Conservation (phyloP, 345 rosid genomes). For the Dovyalis caffra region DNA sequence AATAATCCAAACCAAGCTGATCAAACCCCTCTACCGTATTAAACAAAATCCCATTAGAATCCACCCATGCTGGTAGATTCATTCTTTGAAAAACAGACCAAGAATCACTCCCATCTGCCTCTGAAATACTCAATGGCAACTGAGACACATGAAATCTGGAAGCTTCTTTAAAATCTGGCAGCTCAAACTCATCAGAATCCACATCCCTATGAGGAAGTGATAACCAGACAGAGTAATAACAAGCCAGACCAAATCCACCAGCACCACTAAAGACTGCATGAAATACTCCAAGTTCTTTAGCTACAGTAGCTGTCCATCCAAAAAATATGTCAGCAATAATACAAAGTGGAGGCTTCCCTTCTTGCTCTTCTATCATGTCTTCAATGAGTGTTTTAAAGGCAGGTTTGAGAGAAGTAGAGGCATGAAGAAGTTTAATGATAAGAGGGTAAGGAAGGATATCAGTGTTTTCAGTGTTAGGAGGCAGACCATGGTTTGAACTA, state of each 20-base stretch:
- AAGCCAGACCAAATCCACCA: slow-evolving; percentile 55
- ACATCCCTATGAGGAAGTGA: slow-evolving; percentile 38
- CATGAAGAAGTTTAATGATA: slow-evolving; percentile 50
- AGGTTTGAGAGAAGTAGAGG: slow-evolving; percentile 49
- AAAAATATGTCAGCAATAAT: slow-evolving; percentile 59
- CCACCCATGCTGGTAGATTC: slow-evolving; percentile 46
- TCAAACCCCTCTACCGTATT: slow-evolving; percentile 66
- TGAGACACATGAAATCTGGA: slow-evolving; percentile 47
- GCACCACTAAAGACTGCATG: slow-evolving; percentile 48
- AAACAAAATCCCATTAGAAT: slow-evolving; percentile 53
- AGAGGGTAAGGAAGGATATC: slow-evolving; percentile 65
- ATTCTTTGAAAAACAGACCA: slow-evolving; percentile 47
- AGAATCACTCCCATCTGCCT: slow-evolving; percentile 53
- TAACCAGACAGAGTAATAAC: slow-evolving; percentile 60
- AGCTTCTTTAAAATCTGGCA: slow-evolving; percentile 57
- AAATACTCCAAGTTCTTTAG: slow-evolving; percentile 48
- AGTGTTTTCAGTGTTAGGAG: slow-evolving; percentile 60
- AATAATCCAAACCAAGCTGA: slow-evolving; percentile 45
- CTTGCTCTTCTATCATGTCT: slow-evolving; percentile 14
- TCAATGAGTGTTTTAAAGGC: slow-evolving; percentile 38
- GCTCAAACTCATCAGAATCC: slow-evolving; percentile 36
- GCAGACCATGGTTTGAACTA: slow-evolving; percentile 65
- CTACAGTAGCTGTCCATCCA: slow-evolving; percentile 61
- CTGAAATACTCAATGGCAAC: slow-evolving; percentile 39
- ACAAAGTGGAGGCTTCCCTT: slow-evolving; percentile 32